These are phyloP conservation scores for Apiospora sp. DNA, from an alignment of 2,329 filamentous ascomycete species.

Conservation along the genomic window DNA sequence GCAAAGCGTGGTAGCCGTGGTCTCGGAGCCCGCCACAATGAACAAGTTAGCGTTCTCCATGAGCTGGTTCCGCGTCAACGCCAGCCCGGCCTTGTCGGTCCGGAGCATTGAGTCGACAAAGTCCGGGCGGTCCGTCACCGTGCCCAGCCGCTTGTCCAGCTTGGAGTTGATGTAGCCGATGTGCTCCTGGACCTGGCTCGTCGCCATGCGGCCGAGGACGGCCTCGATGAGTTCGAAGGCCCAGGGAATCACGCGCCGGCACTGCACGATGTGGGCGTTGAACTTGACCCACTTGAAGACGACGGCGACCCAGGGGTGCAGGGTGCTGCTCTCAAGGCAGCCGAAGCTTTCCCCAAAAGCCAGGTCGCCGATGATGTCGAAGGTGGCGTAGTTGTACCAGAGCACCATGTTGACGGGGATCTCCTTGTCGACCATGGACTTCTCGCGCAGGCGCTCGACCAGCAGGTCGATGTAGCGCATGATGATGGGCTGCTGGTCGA, in stretches of 20 bases:
- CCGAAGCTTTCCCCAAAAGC: slow-evolving; percentile 32
- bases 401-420: slow-evolving; percentile 26
- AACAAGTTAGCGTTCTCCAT: slow-evolving; percentile 24
- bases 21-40: slow-evolving; percentile 50
- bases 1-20: slow-evolving; percentile 52
- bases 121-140: background rate
- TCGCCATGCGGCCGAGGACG: background rate
- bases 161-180: background rate
- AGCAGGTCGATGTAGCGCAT: slow-evolving; percentile 34
- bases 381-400: slow-evolving; percentile 34
- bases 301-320: slow-evolving; percentile 32
- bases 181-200: background rate
- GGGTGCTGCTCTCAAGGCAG: slow-evolving; percentile 28
- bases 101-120: slow-evolving; percentile 11
- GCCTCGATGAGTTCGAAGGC: background rate
- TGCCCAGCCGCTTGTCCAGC: background rate
- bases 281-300: slow-evolving; percentile 26
- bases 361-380: slow-evolving; percentile 36
- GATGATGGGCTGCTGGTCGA: slow-evolving; percentile 35
- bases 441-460: slow-evolving; percentile 28
- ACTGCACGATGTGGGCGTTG: background rate
- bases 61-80: slow-evolving; percentile 16
- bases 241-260: background rate
- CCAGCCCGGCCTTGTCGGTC: slow-evolving; percentile 15
- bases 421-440: background rate